Percentiles rank a stretch among this genome's conserved stretches.
phyloP scores from a whole-genome alignment of 495 filamentous ascomycete genomes.

The Penicillium cataractarum region DNA sequence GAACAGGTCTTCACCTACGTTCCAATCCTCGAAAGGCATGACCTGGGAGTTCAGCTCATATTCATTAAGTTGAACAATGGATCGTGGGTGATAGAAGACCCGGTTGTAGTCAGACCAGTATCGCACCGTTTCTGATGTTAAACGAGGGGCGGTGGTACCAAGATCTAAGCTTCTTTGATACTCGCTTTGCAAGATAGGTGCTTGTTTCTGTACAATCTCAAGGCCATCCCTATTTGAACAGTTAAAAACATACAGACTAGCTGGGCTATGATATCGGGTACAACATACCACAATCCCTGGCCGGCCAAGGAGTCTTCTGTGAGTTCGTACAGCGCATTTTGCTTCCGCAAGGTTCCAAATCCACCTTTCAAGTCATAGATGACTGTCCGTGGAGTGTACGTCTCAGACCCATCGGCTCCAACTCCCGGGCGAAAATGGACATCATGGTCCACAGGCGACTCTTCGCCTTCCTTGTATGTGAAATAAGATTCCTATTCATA shows the following conservation, averaged over 20 bases:
- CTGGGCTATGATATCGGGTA: not conserved
- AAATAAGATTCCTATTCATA: conserved; percentile 84
- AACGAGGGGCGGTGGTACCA: conserved; percentile 59
- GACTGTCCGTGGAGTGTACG: conserved; percentile 85
- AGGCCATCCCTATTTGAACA: conserved; percentile 63
- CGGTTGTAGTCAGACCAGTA: conserved; percentile 97
- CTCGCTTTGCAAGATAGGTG: conserved; percentile 65
- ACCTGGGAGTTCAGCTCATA: conserved; percentile 77
- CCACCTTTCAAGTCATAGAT: conserved; percentile 95
- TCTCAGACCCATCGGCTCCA: conserved; percentile 77
- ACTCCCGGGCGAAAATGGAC: conserved; percentile 90
- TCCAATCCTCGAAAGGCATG: conserved; percentile 84
- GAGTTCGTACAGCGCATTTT: conserved; percentile 86
- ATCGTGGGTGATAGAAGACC: conserved; percentile 88
- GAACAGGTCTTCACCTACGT: conserved; percentile 82
- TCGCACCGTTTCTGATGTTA: conserved; percentile 71
- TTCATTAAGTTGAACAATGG: conserved; percentile 84
- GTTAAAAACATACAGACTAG: not conserved
- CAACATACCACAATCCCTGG: conserved; percentile 62
- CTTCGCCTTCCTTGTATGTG: conserved; percentile 72
- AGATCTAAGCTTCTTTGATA: conserved; percentile 80
- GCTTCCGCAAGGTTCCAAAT: conserved; percentile 84
- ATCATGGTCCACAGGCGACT: conserved; percentile 83
- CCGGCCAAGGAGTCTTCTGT: conserved; percentile 53
- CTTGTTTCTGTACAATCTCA: conserved; percentile 66